These are phyloP conservation scores for Apiotrichum domesticum DNA, from an alignment of 1,284 basidiomycete species.

Conservation along the genomic window DNA sequence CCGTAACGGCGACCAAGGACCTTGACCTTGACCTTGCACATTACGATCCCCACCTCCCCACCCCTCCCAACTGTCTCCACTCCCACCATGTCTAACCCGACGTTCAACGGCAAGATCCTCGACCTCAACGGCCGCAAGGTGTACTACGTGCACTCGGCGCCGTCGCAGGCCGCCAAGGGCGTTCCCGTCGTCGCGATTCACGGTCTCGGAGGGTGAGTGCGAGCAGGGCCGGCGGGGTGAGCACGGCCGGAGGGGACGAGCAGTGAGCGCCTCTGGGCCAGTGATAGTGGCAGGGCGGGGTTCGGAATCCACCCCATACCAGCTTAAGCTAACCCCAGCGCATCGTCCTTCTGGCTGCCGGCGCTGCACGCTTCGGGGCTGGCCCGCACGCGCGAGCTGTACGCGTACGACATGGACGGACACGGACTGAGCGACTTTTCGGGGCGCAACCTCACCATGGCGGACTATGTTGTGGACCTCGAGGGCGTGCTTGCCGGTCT, in stretches of 20 bases:
- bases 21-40: not conserved
- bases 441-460: slow-evolving; percentile 12
- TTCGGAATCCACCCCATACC: no score
- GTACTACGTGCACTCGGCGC: slow-evolving; percentile 11
- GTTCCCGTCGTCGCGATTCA: slow-evolving; percentile 20
- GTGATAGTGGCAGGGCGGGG: no score
- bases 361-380: slow-evolving; percentile 13
- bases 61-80: not conserved
- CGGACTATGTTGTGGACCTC: slow-evolving; percentile 19
- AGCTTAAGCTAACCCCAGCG: not conserved
- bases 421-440: slow-evolving; percentile 24
- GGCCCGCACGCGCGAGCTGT: slow-evolving; percentile 13
- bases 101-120: slow-evolving; percentile 9
- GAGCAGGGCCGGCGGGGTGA: no score
- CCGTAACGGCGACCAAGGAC: not conserved
- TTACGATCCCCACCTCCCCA: not conserved
- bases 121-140: slow-evolving; percentile 7
- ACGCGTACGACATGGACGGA: slow-evolving; percentile 28
- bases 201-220: slow-evolving; percentile 20
- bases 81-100: not conserved
- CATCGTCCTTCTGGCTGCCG: slow-evolving; percentile 45
- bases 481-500: slow-evolving; percentile 19
- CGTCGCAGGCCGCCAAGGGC: slow-evolving; percentile 55
- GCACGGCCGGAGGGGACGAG: no score
- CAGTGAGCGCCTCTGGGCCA: no score